Evolutionary conservation across 2,329 filamentous ascomycete genomes (phyloP).

Genomic region (Sporothrix pallida): DNA sequence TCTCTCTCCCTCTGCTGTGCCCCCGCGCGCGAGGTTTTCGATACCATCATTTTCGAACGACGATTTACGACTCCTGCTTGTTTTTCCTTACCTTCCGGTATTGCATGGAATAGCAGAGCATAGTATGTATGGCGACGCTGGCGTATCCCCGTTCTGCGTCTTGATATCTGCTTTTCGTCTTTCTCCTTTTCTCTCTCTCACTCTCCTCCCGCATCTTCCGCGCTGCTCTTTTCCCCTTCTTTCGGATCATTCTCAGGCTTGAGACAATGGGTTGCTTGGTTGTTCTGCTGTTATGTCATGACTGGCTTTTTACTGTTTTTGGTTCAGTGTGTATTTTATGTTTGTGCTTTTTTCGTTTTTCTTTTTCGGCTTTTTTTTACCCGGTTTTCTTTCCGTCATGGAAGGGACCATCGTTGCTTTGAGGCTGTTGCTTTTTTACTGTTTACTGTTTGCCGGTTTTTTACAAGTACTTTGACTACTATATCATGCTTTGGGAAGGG

Average conservation of each 20-base stretch:
- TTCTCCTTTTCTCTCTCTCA: neutral
- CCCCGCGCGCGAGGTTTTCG: neutral
- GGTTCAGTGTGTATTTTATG: conserved; percentile 27
- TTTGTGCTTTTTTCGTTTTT: neutral
- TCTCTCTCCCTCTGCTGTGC: neutral
- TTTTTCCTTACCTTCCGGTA: conserved; percentile 11
- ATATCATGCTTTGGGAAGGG: conserved; percentile 29
- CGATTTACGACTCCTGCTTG: conserved; percentile 11
- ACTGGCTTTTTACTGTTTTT: conserved; percentile 25
- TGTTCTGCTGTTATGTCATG: conserved; percentile 23
- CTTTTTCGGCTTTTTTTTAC: conserved; percentile 32
- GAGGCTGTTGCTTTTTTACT: conserved; percentile 12
- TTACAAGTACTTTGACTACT: conserved; percentile 24
- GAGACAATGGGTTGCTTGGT: conserved; percentile 25
- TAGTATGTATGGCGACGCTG: conserved; percentile 27
- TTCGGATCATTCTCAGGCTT: neutral
- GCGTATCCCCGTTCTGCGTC: conserved; percentile 24
- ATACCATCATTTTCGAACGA: neutral
- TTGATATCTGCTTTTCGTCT: conserved; percentile 16
- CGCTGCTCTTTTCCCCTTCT: neutral
- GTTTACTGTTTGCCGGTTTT: conserved; percentile 23
- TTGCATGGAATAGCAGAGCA: conserved; percentile 22
- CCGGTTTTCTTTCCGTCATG: neutral
- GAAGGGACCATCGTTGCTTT: conserved; percentile 18
- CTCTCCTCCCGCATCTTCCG: neutral